Evolutionary conservation across 345 rosid species (phyloP).

Genomic region (Aurinia saxatilis): DNA sequence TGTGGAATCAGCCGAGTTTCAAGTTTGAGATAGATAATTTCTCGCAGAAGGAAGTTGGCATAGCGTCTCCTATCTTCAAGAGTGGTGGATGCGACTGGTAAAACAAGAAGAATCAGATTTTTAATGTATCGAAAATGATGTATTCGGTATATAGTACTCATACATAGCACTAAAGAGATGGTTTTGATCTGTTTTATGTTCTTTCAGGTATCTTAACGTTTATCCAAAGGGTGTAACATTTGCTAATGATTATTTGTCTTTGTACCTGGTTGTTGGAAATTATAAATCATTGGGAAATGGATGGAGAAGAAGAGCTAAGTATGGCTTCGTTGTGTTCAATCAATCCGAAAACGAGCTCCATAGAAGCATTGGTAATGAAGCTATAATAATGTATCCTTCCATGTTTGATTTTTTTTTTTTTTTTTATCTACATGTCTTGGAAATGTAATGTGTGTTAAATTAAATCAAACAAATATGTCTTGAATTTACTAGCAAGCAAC

Average conservation of each 20-base stretch:
- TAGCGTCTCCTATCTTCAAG: not conserved
- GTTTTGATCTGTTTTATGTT: not conserved
- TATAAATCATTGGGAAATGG: not conserved
- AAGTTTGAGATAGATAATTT: conserved; percentile 8
- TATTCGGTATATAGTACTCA: too few species aligned
- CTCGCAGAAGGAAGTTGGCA: not conserved
- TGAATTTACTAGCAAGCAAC: not conserved
- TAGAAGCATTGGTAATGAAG: not conserved
- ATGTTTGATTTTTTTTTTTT: too few species aligned
- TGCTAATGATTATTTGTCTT: not conserved
- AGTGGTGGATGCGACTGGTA: too few species aligned
- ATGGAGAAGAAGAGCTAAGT: not conserved
- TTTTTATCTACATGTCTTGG: too few species aligned
- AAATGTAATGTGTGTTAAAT: too few species aligned
- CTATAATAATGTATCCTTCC: too few species aligned
- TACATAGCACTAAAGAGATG: too few species aligned
- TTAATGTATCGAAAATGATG: too few species aligned
- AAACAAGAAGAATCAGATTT: too few species aligned
- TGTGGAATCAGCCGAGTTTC: conserved; percentile 1
- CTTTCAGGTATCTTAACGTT: not conserved
- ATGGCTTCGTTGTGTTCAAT: not conserved
- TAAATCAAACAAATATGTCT: too few species aligned
- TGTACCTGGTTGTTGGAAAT: not conserved
- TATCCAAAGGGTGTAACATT: not conserved
- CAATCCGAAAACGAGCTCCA: not conserved